These are phyloP conservation scores for Neopestalotiopsis clavispora DNA, from an alignment of 2,329 filamentous ascomycete species.

Conservation along the genomic window DNA sequence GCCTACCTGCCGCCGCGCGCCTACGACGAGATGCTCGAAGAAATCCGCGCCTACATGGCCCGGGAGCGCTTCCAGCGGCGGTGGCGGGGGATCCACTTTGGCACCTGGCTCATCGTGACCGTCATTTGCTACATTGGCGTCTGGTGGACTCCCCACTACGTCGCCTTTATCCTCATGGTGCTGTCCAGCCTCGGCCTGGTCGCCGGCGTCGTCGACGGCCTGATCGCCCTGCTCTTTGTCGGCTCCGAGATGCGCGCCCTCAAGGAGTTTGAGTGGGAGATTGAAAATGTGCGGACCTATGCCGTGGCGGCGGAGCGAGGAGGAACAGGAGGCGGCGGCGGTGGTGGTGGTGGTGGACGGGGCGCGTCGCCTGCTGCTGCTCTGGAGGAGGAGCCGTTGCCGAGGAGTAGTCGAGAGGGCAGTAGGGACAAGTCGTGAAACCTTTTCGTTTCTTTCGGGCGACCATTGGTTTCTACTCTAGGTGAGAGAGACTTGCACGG, in stretches of 20 bases:
- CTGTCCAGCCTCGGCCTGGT: constrained; percentile 78
- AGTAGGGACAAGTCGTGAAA: constrained; percentile 1
- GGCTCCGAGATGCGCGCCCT: constrained; percentile 81
- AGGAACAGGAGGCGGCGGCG: constrained; percentile 10
- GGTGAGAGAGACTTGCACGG: too few species aligned
- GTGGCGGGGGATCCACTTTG: constrained; percentile 77
- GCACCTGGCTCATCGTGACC: constrained; percentile 67
- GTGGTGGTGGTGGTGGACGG: background rate
- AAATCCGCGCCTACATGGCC: constrained; percentile 69
- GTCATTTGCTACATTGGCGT: constrained; percentile 79
- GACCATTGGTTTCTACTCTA: too few species aligned
- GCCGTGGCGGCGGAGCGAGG: constrained; percentile 36
- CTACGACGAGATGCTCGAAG: constrained; percentile 75
- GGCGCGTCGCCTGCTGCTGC: background rate
- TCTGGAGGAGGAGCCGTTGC: background rate
- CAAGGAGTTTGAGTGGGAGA: constrained; percentile 93
- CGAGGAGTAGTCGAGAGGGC: constrained; percentile 2
- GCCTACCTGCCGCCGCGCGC: constrained; percentile 50
- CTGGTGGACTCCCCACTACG: constrained; percentile 82
- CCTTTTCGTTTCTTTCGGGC: too few species aligned
- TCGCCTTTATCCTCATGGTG: constrained; percentile 80
- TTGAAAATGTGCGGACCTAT: constrained; percentile 67
- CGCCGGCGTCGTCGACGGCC: constrained; percentile 79
- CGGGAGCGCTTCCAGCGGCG: constrained; percentile 76
- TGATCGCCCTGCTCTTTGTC: constrained; percentile 88